These are phyloP conservation scores for Aspergillus quadricinctus DNA, from an alignment of 2,329 filamentous ascomycete genomes.

Conservation along the genomic window DNA sequence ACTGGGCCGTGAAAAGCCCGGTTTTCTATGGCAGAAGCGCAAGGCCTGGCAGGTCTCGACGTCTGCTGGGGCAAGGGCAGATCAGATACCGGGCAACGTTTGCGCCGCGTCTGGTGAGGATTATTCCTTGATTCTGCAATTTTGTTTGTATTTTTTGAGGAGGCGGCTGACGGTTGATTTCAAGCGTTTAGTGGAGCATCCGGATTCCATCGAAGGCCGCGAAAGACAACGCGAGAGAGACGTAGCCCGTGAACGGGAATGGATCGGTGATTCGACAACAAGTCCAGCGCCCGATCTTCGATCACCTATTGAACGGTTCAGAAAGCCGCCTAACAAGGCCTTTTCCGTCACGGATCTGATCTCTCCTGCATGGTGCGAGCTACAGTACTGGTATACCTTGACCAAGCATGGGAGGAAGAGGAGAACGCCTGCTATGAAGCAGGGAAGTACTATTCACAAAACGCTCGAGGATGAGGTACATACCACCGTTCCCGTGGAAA, in stretches of 20 bases:
- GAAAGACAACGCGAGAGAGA: constrained; percentile 29
- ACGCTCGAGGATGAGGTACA: constrained; percentile 82
- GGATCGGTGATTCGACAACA: constrained; percentile 16
- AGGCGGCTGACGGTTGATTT: constrained; percentile 54
- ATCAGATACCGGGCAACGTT: constrained; percentile 22
- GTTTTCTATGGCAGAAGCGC: constrained; percentile 23
- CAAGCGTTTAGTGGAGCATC: constrained; percentile 59
- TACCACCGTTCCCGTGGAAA: constrained; percentile 66
- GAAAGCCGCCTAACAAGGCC: constrained; percentile 69
- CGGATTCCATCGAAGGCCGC: constrained; percentile 33
- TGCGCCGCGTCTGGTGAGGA: constrained; percentile 29
- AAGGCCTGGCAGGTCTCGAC: constrained; percentile 13
- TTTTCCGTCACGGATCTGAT: constrained; percentile 85
- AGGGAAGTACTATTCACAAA: constrained; percentile 74
- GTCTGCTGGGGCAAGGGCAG: constrained; percentile 22
- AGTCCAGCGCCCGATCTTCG: constrained; percentile 40
- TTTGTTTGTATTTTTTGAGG: constrained; percentile 27
- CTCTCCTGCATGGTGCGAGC: constrained; percentile 89
- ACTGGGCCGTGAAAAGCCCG: constrained; percentile 36
- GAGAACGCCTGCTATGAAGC: constrained; percentile 76
- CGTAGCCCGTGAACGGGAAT: constrained; percentile 22
- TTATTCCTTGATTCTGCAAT: constrained; percentile 29
- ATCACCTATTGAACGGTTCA: constrained; percentile 72
- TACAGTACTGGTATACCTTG: constrained; percentile 88
- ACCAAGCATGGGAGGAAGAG: constrained; percentile 71